A percentile compares a stretch with the other conserved stretches of the same genome.
These are phyloP conservation scores for Bryoerythrophyllum caledonicum DNA, from an alignment of 225 moss, liverwort and hornwort genomes.

Conservation along the genomic window DNA sequence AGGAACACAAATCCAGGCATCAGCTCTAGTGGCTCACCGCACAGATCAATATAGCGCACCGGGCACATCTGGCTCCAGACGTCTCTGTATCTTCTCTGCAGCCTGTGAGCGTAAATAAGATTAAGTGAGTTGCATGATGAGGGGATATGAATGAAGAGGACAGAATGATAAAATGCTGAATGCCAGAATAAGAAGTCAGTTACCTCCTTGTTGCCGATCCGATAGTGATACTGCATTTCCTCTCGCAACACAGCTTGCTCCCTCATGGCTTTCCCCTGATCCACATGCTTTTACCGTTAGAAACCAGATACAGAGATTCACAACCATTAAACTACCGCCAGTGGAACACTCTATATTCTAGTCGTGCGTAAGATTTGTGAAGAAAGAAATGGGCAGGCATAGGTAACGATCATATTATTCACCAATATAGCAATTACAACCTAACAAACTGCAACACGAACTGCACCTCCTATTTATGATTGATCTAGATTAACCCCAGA, in stretches of 20 bases:
- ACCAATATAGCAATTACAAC: background rate
- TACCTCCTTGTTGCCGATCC: slow-evolving; percentile 88
- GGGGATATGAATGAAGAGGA: background rate
- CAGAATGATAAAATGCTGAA: slow-evolving; percentile 8
- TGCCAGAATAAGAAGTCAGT: slow-evolving; percentile 5
- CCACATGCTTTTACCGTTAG: slow-evolving; percentile 17
- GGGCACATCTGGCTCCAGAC: slow-evolving; percentile 86
- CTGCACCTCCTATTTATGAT: slow-evolving; percentile 11
- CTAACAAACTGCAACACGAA: slow-evolving; percentile 12
- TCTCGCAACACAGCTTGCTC: slow-evolving; percentile 95
- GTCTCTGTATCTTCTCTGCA: slow-evolving; percentile 87
- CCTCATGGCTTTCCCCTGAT: slow-evolving; percentile 95
- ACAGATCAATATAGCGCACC: slow-evolving; percentile 51
- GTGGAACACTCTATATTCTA: background rate
- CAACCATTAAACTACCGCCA: background rate
- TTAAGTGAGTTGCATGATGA: slow-evolving; percentile 6
- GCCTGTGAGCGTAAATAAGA: slow-evolving; percentile 53
- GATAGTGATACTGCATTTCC: slow-evolving; percentile 98
- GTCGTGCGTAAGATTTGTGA: background rate
- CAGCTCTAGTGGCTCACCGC: slow-evolving; percentile 21
- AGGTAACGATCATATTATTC: background rate
- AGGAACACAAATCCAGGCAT: slow-evolving; percentile 6
- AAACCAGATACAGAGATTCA: slow-evolving; percentile 1
- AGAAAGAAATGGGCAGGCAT: slow-evolving; percentile 14
- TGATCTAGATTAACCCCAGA: slow-evolving; percentile 2